Percentiles rank a stretch among this genome's conserved stretches.
Evolutionary conservation across 2,329 filamentous ascomycete genomes (phyloP).

Genomic region (Botrytis galanthina): DNA sequence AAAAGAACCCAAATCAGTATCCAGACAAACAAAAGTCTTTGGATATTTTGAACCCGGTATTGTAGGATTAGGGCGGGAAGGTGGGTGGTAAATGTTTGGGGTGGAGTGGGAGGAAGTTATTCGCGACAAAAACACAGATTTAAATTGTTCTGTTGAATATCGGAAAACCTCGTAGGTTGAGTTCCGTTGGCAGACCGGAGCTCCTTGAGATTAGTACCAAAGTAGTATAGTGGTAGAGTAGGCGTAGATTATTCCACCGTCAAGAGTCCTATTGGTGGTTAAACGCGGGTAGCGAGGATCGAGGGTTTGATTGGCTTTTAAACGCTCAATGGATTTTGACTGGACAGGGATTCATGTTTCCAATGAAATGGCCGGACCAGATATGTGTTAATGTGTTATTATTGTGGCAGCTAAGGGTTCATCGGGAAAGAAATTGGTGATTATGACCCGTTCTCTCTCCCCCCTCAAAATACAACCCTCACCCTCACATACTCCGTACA

Average conservation of each 20-base stretch:
- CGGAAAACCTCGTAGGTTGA: conserved; percentile 26
- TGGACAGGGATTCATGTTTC: background rate
- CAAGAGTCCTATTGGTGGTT: background rate
- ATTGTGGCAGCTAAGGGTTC: conserved; percentile 12
- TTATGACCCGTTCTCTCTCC: background rate
- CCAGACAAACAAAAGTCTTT: conserved; percentile 32
- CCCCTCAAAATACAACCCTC: conserved; percentile 1
- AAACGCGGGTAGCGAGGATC: background rate
- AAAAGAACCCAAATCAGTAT: conserved; percentile 23
- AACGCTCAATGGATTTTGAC: background rate
- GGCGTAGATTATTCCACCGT: background rate
- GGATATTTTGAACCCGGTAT: conserved; percentile 28
- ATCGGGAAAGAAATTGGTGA: conserved; percentile 2
- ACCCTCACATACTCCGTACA: too few relatives aligned
- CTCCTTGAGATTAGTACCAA: conserved; percentile 2
- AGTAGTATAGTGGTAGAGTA: background rate
- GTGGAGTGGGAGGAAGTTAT: conserved; percentile 21
- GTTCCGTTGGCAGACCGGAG: conserved; percentile 13
- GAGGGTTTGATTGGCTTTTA: background rate
- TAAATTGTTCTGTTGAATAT: conserved; percentile 29
- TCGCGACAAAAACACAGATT: conserved; percentile 23
- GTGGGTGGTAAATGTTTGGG: background rate
- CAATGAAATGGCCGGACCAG: conserved; percentile 5
- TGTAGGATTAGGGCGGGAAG: conserved; percentile 14
- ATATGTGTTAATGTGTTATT: conserved; percentile 12